Evolutionary conservation across 768 basidiomycete genomes (phyloP).

Genomic region (Auriscalpium vulgare): DNA sequence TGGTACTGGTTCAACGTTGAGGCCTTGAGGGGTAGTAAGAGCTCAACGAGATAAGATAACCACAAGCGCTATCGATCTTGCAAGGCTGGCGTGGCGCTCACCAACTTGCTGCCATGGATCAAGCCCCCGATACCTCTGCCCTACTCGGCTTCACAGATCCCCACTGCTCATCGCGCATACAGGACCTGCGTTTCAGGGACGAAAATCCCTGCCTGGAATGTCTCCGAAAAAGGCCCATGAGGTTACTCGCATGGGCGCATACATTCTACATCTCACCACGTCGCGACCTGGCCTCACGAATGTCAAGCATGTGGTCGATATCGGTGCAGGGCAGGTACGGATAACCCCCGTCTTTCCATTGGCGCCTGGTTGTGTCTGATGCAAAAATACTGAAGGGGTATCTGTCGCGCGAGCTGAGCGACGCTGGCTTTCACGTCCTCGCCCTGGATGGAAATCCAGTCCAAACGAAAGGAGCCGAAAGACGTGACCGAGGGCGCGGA

Average conservation of each 20-base stretch:
- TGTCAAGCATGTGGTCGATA: slow-evolving; percentile 48
- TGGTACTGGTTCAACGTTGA: too few species aligned
- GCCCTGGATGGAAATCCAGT: slow-evolving; percentile 57
- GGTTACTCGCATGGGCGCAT: slow-evolving; percentile 54
- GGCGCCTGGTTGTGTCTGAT: background rate
- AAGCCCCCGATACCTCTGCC: too few species aligned
- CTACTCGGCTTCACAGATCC: background rate
- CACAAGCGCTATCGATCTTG: too few species aligned
- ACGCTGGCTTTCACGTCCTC: slow-evolving; percentile 39
- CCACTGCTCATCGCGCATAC: background rate
- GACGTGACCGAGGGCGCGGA: slow-evolving; percentile 28
- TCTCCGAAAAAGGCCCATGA: slow-evolving; percentile 76
- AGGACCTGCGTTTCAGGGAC: background rate
- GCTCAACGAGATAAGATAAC: too few species aligned
- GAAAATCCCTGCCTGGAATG: slow-evolving; percentile 35
- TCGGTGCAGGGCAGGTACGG: slow-evolving; percentile 64
- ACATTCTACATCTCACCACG: slow-evolving; percentile 33
- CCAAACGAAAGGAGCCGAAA: slow-evolving; percentile 52
- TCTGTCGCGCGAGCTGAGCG: slow-evolving; percentile 42
- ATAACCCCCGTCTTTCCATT: background rate
- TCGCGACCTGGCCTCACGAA: slow-evolving; percentile 16
- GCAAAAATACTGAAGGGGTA: slow-evolving; percentile 39
- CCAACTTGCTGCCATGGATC: too few species aligned
- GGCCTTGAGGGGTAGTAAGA: too few species aligned
- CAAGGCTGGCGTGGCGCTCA: too few species aligned